Base-by-base conservation (phyloP, 768 basidiomycete genomes). In the Suillus subaureus region DNA sequence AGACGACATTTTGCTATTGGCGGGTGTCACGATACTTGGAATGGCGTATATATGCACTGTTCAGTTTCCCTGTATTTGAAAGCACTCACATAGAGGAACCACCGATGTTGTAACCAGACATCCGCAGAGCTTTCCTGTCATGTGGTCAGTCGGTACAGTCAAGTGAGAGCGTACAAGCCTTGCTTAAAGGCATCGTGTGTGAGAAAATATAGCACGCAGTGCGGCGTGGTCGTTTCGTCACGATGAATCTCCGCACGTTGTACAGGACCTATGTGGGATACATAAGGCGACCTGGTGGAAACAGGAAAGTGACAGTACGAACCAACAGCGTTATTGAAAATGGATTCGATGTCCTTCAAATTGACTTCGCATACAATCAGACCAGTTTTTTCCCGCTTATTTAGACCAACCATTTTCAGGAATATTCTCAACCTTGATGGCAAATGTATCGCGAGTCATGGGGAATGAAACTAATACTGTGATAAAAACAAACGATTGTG, bases 311-410 rank as follows among this genome's bases (percentile, higher is more conserved):
- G 57, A 51, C 23, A 58, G 67, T 67, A 71, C 60, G 26, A 71
- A 87, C 88, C 88, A 61, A 89, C 85, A 55, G 87, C 79, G 37
- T 78, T 83, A 65, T 78, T 82, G 72, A 90, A 90, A 64, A 89
- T 75, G 16, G 85, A 79, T 26, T 85, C 76, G 26, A 89, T 78
- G 68, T 89, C 87, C 35, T 73, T 73, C 68, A 79, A 75, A 62
- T 75, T 78, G 39, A 76, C 81, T 81, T 7, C 8, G 43, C 7
- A 28, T 58, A 18, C 4, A 31, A 18, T 54, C 4, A 35, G 43
- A 49, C 26, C 26, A 61, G 28, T 6, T 61, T 13, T n/a, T 57
- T 51, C 6, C 23, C 12, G 9, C 6, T 39, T 35, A 18, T 40
- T 43, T 52, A 45, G 45, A 67, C 79, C 63, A 58, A 81, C 81